Conservation (phyloP, 129 eudicot genomes). For the Escallonia rubra region DNA sequence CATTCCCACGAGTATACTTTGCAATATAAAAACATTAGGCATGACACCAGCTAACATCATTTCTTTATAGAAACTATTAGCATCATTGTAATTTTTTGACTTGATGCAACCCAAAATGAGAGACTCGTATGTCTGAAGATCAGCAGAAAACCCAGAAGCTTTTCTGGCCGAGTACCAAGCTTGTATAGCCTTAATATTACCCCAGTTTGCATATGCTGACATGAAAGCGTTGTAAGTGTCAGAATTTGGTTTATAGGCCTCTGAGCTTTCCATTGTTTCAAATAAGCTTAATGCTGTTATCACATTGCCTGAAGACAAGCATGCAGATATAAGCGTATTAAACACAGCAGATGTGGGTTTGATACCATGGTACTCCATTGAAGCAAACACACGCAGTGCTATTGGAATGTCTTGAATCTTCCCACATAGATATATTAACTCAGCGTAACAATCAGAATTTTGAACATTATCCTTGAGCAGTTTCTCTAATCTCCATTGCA, state of each 20-base stretch:
- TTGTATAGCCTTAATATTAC: slow-evolving; percentile 37
- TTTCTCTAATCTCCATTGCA: slow-evolving; percentile 59
- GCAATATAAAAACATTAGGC: slow-evolving; percentile 33
- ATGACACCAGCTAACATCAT: slow-evolving; percentile 37
- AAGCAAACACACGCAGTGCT: slow-evolving; percentile 45
- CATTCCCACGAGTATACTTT: slow-evolving; percentile 29
- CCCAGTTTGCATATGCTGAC: slow-evolving; percentile 35
- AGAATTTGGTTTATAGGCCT: slow-evolving; percentile 38
- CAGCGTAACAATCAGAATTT: slow-evolving; percentile 25
- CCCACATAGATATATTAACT: slow-evolving; percentile 42
- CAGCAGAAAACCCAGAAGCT: slow-evolving; percentile 41
- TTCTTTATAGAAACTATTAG: slow-evolving; percentile 37
- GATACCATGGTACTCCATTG: slow-evolving; percentile 53
- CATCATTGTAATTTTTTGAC: slow-evolving; percentile 27
- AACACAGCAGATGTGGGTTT: slow-evolving; percentile 41
- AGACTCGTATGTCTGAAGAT: slow-evolving; percentile 34
- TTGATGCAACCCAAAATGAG: slow-evolving; percentile 40
- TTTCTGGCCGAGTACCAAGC: slow-evolving; percentile 45
- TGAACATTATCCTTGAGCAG: slow-evolving; percentile 28
- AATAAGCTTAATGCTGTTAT: slow-evolving; percentile 55
- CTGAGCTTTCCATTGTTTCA: slow-evolving; percentile 50
- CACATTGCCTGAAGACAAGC: slow-evolving; percentile 38
- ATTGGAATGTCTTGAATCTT: slow-evolving; percentile 33
- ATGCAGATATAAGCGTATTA: slow-evolving; percentile 45
- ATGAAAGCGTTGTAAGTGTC: slow-evolving; percentile 55